Evolutionary conservation across 2,329 filamentous ascomycete genomes (phyloP).

Genomic region (Escovopsis weberi): DNA sequence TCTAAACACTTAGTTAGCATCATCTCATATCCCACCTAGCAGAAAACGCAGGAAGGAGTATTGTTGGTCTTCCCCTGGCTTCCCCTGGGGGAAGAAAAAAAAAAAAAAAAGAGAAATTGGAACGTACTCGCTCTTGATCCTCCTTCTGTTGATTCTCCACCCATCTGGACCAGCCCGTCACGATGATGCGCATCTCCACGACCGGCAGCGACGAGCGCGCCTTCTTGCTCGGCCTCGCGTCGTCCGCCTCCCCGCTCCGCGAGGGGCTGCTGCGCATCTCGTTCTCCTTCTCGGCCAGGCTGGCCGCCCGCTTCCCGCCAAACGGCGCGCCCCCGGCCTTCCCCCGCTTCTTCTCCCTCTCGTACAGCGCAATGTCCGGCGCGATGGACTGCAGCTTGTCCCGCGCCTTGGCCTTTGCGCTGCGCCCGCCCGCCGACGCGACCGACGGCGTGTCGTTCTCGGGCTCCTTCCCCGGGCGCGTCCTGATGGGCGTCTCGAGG

Average conservation of each 20-base stretch:
- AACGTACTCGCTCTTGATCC: conserved; percentile 62
- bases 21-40: background rate
- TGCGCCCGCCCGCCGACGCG: conserved; percentile 57
- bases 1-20: conserved; percentile 31
- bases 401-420: conserved; percentile 77
- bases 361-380: conserved; percentile 75
- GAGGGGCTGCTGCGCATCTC: conserved; percentile 21
- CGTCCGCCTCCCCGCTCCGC: conserved; percentile 26
- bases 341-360: conserved; percentile 78
- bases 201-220: conserved; percentile 44
- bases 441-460: conserved; percentile 71
- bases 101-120: background rate
- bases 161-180: conserved; percentile 81
- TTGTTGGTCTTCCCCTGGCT: no score
- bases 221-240: conserved; percentile 43
- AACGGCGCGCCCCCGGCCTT: conserved; percentile 35
- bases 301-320: conserved; percentile 49
- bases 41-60: no score
- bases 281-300: conserved; percentile 37
- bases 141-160: conserved; percentile 57
- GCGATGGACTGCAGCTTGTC: conserved; percentile 62
- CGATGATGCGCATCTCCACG: conserved; percentile 58
- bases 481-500: conserved; percentile 25
- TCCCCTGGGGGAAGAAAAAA: no score
- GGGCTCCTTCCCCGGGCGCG: conserved; percentile 64